Evolutionary conservation across 768 basidiomycete genomes (phyloP), one percentile per base, ranked within the genome.

Genomic region (Tubosaeta sp.): DNA sequence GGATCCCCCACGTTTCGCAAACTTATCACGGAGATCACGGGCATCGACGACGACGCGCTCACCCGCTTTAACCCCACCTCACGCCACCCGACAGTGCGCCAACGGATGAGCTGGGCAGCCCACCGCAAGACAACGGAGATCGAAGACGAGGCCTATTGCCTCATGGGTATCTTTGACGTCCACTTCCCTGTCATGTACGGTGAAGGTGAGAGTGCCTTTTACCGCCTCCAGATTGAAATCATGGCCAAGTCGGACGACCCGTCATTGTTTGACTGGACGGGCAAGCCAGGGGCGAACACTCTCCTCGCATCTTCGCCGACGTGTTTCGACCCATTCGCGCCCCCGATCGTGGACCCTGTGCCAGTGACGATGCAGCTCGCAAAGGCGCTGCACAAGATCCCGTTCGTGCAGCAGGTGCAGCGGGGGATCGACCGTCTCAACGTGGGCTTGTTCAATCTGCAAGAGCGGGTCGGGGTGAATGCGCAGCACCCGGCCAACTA

Each of bases 181-280:
- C 53, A 59, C 36, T 49, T 68, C 40, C 57, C 68, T 12, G 59
- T 67, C 39, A 53, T 58, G 55, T 68, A 69, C 36, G 68, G 68
- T 27, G 68, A 64, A 30, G 64, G 60, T 24, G 50, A 47, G 7
- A 46, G 57, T 13, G 67, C 67, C 9, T 68, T 68, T 16, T 42
- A 25, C 30, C 57, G 67, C 21, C 59, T 68, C 30, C 64, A 64
- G 49, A 53, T 55, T 48, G 63, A 61, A 40, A 62, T 65, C 45
- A 67, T 64, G 64, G 39, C 48, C 3, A 52, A 30, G 6, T 59
- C 62, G 1, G 61, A 58, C 11, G 63, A 64, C 18, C 35, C 56
- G 18, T 55, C 61, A 7, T 51, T 64, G 25, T 66, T 64, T 25
- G 64, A 64, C 44, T 64, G 63, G 63, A 59, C 57, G 1, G 60